Evolutionary conservation across 306 rosid genomes (phyloP).

Genomic region (Inga oerstediana): DNA sequence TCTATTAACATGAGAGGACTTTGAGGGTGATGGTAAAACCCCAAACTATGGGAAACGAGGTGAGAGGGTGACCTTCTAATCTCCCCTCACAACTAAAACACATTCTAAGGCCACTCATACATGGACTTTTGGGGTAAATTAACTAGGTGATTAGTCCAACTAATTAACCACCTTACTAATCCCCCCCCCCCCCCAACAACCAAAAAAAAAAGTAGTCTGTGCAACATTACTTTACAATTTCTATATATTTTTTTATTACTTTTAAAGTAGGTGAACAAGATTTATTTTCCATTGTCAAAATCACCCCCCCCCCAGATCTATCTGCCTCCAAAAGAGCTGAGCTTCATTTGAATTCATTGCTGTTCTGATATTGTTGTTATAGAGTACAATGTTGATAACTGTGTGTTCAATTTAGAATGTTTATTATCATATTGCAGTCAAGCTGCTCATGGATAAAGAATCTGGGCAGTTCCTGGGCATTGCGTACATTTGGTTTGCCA

Average conservation of each 20-base stretch:
- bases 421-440: constrained; percentile 38
- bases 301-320: background rate
- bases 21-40: too few species aligned
- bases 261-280: background rate
- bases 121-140: too few species aligned
- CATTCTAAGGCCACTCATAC: too few species aligned
- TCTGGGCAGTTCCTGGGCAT: constrained; percentile 46
- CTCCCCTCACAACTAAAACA: too few species aligned
- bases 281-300: background rate
- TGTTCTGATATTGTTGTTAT: background rate
- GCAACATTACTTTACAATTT: too few species aligned
- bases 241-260: too few species aligned
- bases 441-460: constrained; percentile 37
- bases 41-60: too few species aligned
- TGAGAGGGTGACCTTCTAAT: too few species aligned
- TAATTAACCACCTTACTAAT: too few species aligned
- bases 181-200: too few species aligned
- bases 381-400: background rate
- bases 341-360: background rate
- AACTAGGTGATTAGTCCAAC: too few species aligned
- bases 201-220: too few species aligned
- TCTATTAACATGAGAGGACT: background rate
- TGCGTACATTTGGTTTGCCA: constrained; percentile 45
- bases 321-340: background rate
- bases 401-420: background rate